Base-by-base conservation (phyloP, 108 stramenopile genomes). In the Skeletonema marinoi region DNA sequence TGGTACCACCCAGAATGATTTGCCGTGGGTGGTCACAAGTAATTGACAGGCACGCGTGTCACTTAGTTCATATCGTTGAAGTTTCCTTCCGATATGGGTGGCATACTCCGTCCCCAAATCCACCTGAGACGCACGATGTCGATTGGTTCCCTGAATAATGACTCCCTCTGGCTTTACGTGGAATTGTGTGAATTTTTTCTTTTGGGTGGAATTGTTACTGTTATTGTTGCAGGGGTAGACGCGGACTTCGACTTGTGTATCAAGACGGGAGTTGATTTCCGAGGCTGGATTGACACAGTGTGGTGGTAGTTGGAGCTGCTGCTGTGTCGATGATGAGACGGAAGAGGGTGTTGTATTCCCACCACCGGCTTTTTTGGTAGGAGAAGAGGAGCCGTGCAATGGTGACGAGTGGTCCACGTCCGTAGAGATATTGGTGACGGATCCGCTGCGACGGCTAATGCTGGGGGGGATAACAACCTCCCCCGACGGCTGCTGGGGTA, bases 1-100 rank as follows among this genome's bases (percentile, higher is more conserved):
- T n/a, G 98, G 95, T 9, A 98, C 95, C 8, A 95, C 95, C 84
- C 93, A 96, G 74, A 92, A 98, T 59, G 84, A 89, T 70, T 97
- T 92, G 30, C 66, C 77, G 59, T 93, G 93, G 32, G 93, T 94
- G 13, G 94, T 92, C 13, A 97, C 93, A 39, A 97, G 79, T n/a
- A 97, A 71, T 70, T 96, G 93, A 85, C 92, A 95, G 42, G 94
- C 94, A 16, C 94, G 85, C 9, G 93, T 90, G 73, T 97, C 96
- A 32, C 83, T 84, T 11, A 96, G 81, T 75, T 94, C 93, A 75
- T 94, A 96, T 14, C 92, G 87, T 64, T 87, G 89, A 36, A 96
- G 81, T 68, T 91, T 92, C 30, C 91, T 77, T 32, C 95, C 95
- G 65, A 93, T 87, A 60, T 93, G 88, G 46, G 58, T 70, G 66